Evolutionary conservation across 2,329 filamentous ascomycete genomes (phyloP).

Genomic region (Diaporthe aspalathi): DNA sequence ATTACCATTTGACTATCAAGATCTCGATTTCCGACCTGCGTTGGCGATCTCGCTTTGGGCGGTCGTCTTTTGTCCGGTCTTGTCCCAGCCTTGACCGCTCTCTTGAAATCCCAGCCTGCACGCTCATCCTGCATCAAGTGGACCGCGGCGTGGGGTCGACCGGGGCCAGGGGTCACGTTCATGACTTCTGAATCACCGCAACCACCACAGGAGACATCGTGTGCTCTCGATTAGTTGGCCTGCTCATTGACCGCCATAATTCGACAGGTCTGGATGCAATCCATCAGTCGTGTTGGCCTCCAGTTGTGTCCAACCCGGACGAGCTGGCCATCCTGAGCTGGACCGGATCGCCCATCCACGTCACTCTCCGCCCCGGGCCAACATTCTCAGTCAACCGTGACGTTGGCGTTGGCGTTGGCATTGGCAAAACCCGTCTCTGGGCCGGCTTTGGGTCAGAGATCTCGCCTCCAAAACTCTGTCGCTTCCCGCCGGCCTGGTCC

Average conservation of each 20-base stretch:
- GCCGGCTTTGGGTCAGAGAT: background rate
- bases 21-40: slow-evolving; percentile 27
- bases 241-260: slow-evolving; percentile 22
- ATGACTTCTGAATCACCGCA: slow-evolving; percentile 25
- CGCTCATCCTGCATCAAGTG: slow-evolving; percentile 31
- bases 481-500: slow-evolving; percentile 32
- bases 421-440: background rate
- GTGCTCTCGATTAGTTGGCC: slow-evolving; percentile 1
- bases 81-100: slow-evolving; percentile 39
- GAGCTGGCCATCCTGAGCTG: background rate
- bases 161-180: slow-evolving; percentile 22
- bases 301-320: background rate
- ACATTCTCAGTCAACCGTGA: background rate
- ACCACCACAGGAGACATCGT: slow-evolving; percentile 25
- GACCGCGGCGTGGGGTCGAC: slow-evolving; percentile 35
- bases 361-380: background rate
- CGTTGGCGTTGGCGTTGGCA: no score
- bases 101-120: slow-evolving; percentile 22
- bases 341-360: slow-evolving; percentile 25
- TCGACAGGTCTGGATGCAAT: background rate
- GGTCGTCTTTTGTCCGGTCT: slow-evolving; percentile 16
- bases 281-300: slow-evolving; percentile 5
- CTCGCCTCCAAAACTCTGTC: slow-evolving; percentile 6
- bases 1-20: slow-evolving; percentile 5
- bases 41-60: slow-evolving; percentile 28